Evolutionary conservation across 495 filamentous ascomycete genomes (phyloP).

Genomic region (Penicillium coprophilum): DNA sequence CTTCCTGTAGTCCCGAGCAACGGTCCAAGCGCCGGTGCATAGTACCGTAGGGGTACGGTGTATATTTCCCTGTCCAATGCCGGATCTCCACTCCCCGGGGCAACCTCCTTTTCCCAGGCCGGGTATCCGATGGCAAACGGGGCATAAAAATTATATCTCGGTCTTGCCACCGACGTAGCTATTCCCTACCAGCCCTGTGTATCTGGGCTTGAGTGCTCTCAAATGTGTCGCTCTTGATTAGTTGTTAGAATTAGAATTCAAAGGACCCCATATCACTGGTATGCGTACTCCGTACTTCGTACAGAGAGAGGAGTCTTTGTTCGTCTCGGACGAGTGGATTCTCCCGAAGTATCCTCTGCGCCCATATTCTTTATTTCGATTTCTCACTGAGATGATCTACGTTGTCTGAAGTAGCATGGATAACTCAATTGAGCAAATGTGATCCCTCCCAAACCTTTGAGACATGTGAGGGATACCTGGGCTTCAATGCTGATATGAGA

Average conservation of each 20-base stretch:
- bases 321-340: constrained; percentile 1
- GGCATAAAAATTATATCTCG: background rate
- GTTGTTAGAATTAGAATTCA: background rate
- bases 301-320: background rate
- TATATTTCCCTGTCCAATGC: constrained; percentile 28
- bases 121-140: constrained; percentile 24
- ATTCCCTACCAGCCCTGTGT: background rate
- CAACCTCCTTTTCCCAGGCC: constrained; percentile 31
- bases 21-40: constrained; percentile 27
- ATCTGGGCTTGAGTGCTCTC: background rate
- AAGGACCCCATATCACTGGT: background rate
- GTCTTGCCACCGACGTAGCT: constrained; percentile 17
- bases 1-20: constrained; percentile 25
- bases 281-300: too few species aligned
- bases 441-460: background rate
- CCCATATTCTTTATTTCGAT: background rate
- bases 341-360: background rate
- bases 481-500: constrained; percentile 18
- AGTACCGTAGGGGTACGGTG: constrained; percentile 22
- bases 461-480: constrained; percentile 2
- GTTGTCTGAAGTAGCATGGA: background rate
- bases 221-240: background rate
- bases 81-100: constrained; percentile 27
- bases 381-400: background rate
- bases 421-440: background rate